phyloP scores from a whole-genome alignment of 2,329 filamentous ascomycete genomes.

The Aspergillus sp. region DNA sequence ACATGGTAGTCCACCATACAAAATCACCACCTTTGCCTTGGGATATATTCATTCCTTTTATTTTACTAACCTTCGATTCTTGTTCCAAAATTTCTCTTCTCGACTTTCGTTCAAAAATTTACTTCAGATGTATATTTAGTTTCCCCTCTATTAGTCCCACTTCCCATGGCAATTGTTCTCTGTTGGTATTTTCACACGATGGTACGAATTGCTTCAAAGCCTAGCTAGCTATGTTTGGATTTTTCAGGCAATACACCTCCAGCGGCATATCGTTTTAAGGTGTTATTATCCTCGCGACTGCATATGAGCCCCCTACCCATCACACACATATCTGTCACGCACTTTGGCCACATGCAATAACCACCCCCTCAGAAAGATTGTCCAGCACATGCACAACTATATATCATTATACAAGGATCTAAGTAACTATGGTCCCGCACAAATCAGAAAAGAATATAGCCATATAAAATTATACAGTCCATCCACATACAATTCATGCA shows the following conservation, averaged over 20 bases:
- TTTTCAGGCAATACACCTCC: neutral
- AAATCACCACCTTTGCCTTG: neutral
- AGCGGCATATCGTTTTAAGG: neutral
- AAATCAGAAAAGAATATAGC: too few relatives aligned
- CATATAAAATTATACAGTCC: too few relatives aligned
- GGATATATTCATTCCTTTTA: conserved; percentile 1
- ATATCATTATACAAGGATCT: too few relatives aligned
- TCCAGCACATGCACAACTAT: too few relatives aligned
- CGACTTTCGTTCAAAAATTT: neutral
- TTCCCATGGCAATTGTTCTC: neutral
- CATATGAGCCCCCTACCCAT: neutral
- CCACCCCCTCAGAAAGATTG: too few relatives aligned
- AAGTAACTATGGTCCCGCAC: too few relatives aligned
- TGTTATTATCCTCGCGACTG: neutral
- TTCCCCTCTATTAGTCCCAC: neutral
- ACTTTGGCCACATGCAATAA: too few relatives aligned
- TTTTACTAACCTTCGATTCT: conserved; percentile 6
- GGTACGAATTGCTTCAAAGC: neutral
- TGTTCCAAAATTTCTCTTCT: conserved; percentile 2
- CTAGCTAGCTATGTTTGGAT: neutral
- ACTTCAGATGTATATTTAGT: neutral
- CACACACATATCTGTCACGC: neutral
- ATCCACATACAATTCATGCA: too few relatives aligned
- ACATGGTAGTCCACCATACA: conserved; percentile 53
- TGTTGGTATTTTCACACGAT: conserved; percentile 4